Conservation (phyloP, 208 protist genomes). For the Trypanosoma theileri region DNA sequence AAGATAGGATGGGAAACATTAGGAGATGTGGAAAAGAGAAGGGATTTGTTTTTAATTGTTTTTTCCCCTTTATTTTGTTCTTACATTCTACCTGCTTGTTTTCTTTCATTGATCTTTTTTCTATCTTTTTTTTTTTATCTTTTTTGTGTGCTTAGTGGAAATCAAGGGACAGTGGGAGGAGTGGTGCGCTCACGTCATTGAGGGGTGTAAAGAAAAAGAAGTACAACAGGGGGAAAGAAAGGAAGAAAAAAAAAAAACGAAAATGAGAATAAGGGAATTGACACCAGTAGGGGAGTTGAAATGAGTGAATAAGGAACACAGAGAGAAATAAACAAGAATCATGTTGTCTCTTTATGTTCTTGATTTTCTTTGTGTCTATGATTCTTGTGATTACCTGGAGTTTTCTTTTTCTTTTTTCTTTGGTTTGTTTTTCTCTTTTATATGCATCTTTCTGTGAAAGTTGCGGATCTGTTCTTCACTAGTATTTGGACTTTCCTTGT, state of each 20-base stretch:
- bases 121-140: too few species aligned
- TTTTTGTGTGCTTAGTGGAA: too few species aligned
- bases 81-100: too few species aligned
- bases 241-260: background rate
- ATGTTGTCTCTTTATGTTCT: background rate
- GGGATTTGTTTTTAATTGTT: too few species aligned
- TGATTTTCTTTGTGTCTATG: background rate
- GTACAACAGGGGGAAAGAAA: background rate
- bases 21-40: too few species aligned
- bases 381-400: background rate
- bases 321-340: too few species aligned
- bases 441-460: background rate
- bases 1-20: too few species aligned
- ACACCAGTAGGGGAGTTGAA: background rate
- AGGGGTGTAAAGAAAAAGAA: background rate
- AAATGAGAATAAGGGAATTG: background rate
- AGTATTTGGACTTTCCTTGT: slow-evolving; percentile 11
- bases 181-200: background rate
- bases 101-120: too few species aligned
- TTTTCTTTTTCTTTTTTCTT: slow-evolving; percentile 17
- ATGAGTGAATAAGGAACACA: background rate
- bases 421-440: background rate
- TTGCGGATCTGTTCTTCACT: slow-evolving; percentile 10
- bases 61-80: too few species aligned
- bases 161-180: background rate